Percentiles rank a stretch among this genome's conserved stretches.
Conservation (phyloP, 805 yeast species). For the Starmera quercuum region DNA sequence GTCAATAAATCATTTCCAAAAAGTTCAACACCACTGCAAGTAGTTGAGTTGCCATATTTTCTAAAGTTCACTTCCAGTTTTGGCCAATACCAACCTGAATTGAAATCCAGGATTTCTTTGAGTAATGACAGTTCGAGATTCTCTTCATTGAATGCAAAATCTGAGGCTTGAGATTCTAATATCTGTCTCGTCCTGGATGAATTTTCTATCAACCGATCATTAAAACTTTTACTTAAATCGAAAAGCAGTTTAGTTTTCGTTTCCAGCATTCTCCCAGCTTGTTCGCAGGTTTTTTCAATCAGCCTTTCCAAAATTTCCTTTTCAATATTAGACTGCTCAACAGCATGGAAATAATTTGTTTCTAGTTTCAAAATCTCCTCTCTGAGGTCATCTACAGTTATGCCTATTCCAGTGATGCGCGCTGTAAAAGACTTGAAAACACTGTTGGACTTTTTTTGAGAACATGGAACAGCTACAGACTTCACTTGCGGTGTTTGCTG, state of each 20-base stretch:
- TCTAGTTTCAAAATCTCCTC: slow-evolving; percentile 2
- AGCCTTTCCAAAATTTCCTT: slow-evolving; percentile 8
- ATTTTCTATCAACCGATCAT: slow-evolving; percentile 3
- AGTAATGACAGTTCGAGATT: slow-evolving; percentile 7
- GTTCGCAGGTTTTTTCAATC: slow-evolving; percentile 3
- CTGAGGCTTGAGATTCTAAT: background rate
- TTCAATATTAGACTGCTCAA: slow-evolving; percentile 2
- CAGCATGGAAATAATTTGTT: slow-evolving; percentile 3
- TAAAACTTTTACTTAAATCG: slow-evolving; percentile 6
- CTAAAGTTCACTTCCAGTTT: slow-evolving; percentile 7
- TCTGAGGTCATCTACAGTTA: slow-evolving; percentile 6
- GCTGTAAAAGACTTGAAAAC: slow-evolving; percentile 12
- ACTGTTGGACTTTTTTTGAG: slow-evolving; percentile 2
- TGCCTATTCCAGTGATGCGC: slow-evolving; percentile 5
- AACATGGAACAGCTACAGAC: background rate
- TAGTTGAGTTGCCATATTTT: slow-evolving; percentile 3
- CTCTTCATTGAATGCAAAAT: slow-evolving; percentile 1
- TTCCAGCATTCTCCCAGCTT: slow-evolving; percentile 11
- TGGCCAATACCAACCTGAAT: slow-evolving; percentile 21
- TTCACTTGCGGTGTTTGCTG: background rate
- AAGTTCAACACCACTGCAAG: slow-evolving; percentile 2
- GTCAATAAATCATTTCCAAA: slow-evolving; percentile 18
- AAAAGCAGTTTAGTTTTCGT: slow-evolving; percentile 11
- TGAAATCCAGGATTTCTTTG: background rate
- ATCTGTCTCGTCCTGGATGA: slow-evolving; percentile 2